These are phyloP conservation scores for Cardamine resedifolia DNA, from an alignment of 345 rosid species.

Conservation along the genomic window DNA sequence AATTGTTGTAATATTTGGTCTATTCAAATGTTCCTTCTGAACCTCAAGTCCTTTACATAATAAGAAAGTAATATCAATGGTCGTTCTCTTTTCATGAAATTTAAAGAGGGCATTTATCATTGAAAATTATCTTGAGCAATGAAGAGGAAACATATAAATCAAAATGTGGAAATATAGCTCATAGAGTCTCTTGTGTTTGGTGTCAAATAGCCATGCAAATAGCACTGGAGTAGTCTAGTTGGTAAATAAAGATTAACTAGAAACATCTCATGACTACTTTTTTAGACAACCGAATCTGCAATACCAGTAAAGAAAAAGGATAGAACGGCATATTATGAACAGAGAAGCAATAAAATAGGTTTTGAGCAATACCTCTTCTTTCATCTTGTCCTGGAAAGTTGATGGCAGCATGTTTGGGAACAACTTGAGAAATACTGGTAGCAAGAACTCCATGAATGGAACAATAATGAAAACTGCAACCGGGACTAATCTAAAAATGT, in stretches of 20 bases:
- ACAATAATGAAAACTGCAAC: slow-evolving; percentile 87
- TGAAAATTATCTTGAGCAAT: background rate
- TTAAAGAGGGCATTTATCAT: background rate
- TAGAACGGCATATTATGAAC: background rate
- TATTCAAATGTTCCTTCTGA: background rate
- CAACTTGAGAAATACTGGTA: slow-evolving; percentile 80
- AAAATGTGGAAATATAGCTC: background rate
- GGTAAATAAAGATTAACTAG: background rate
- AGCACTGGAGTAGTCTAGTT: background rate
- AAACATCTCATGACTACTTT: background rate
- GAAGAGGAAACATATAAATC: background rate
- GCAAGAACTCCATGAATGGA: slow-evolving; percentile 97
- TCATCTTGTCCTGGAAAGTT: slow-evolving; percentile 98
- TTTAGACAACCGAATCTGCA: background rate
- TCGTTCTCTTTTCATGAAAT: background rate
- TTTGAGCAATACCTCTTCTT: slow-evolving; percentile 73
- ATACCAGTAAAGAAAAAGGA: background rate
- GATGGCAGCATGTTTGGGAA: slow-evolving; percentile 98
- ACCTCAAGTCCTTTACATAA: background rate
- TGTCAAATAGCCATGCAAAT: slow-evolving; percentile 10
- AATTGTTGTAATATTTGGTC: background rate
- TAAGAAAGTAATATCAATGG: background rate
- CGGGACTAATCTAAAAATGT: slow-evolving; percentile 82
- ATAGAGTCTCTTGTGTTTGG: background rate
- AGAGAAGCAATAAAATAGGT: background rate